Evolutionary conservation across 2,329 filamentous ascomycete genomes (phyloP), one percentile per base, ranked within the genome.

Genomic region (Alternaria gansuensis): DNA sequence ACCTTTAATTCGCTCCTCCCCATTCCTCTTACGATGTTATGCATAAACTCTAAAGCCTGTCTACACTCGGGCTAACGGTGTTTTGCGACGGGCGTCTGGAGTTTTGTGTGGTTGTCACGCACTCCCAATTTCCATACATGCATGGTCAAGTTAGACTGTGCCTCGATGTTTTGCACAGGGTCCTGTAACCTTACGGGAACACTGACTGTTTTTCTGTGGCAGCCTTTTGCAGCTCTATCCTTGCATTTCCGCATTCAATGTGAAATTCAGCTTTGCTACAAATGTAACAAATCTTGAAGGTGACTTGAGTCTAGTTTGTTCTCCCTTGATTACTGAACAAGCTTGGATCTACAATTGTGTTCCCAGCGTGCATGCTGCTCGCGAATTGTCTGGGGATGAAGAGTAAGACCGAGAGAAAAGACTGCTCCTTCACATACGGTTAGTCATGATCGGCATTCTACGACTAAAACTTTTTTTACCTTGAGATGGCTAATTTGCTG

Each of bases 11-110:
- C 50, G 53, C 45, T 54, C 49, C 21, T 44, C 39, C 41, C 23
- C 26, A 45, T 52, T 45, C 44, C 52, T 46, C 40, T 67, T 48
- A 65, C 54, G 56, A 60, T 63, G 60, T 63, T 48, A 63, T 67
- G 67, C 62, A 68, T 68, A 60, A 52, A 62, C 63, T 53, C 51
- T 53, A 52, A 63, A 53, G 54, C 63, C 57, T 58, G 58, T 45
- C 54, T 54, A 59, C 48, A 55, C 54, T 53, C 46, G 57, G 51
- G 53, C 46, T 26, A 45, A 58, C 34, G 60, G 60, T 63, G 59
- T 67, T 60, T 39, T 59, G 50, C 36, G 54, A 56, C 50, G 34
- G 66, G 64, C 57, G 65, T 62, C 54, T 51, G 64, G 66, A 55
- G 63, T 64, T 23, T 23, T 29, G 48, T 43, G 40, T 43, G 37